phyloP scores from a whole-genome alignment of 208 protist genomes.

The Blastocrithidia nonstop region DNA sequence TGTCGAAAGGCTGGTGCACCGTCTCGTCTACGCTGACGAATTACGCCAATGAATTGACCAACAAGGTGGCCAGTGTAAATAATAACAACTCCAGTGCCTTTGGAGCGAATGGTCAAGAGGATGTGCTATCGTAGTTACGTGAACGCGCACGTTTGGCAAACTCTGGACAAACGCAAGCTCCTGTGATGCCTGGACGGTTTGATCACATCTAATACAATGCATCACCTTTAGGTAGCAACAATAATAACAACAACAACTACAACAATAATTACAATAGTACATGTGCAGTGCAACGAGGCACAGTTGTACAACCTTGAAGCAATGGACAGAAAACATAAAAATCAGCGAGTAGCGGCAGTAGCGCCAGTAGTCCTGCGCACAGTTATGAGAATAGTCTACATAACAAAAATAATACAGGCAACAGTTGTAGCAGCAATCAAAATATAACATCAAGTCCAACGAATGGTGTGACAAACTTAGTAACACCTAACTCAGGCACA shows the following conservation, averaged over 20 bases:
- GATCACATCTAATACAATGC: constrained; percentile 12
- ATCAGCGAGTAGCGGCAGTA: too few relatives aligned
- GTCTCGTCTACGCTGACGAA: constrained; percentile 20
- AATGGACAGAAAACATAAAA: too few relatives aligned
- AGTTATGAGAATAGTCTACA: too few relatives aligned
- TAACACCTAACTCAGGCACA: too few relatives aligned
- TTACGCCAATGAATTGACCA: constrained; percentile 29
- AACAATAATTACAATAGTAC: background rate
- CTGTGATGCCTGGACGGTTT: constrained; percentile 4
- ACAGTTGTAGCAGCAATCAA: too few relatives aligned
- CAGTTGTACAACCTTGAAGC: too few relatives aligned
- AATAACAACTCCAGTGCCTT: background rate
- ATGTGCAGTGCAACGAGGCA: background rate
- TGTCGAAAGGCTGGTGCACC: constrained; percentile 33
- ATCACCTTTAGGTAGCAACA: background rate
- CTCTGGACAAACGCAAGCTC: background rate
- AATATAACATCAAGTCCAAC: too few relatives aligned
- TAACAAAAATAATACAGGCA: too few relatives aligned
- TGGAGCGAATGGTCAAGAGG: background rate
- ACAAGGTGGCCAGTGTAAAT: constrained; percentile 14
- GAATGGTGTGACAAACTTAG: too few relatives aligned
- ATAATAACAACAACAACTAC: background rate
- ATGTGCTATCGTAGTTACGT: background rate
- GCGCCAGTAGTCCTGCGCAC: too few relatives aligned
- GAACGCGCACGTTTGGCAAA: constrained; percentile 14